phyloP scores from a whole-genome alignment of 306 rosid species.

The Nissolia schottii region DNA sequence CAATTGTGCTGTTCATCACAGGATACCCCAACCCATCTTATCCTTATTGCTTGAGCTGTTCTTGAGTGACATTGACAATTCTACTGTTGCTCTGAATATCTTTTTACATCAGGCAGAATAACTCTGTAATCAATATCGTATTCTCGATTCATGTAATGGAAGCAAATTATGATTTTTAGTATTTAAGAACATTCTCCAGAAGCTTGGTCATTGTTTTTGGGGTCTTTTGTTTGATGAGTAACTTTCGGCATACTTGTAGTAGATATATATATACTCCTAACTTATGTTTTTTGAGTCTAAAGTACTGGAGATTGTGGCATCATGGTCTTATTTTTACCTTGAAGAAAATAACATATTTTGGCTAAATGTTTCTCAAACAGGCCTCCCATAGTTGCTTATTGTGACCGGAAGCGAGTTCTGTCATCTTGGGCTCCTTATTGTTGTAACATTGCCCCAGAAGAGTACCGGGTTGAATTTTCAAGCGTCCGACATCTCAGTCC shows the following conservation, averaged over 20 bases:
- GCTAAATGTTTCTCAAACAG: constrained; percentile 41
- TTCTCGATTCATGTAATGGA: background rate
- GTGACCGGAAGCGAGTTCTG: constrained; percentile 80
- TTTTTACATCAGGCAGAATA: background rate
- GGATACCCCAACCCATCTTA: background rate
- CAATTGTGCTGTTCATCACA: constrained; percentile 5
- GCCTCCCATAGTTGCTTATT: constrained; percentile 84
- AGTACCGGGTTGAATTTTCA: constrained; percentile 70
- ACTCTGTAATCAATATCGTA: background rate
- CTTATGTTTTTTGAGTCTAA: background rate
- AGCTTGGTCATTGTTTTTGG: background rate
- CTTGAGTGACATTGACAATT: background rate
- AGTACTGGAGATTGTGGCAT: background rate
- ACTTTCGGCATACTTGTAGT: background rate
- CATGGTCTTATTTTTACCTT: background rate
- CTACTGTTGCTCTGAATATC: background rate
- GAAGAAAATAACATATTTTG: background rate
- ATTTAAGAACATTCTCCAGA: background rate
- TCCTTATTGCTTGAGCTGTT: background rate
- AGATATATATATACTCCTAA: background rate
- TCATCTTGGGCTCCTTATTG: constrained; percentile 81
- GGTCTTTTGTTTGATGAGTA: background rate
- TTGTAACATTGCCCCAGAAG: constrained; percentile 58
- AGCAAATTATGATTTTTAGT: background rate
- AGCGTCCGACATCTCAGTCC: constrained; percentile 79